Evolutionary conservation across 225 moss, liverwort and hornwort genomes (phyloP).

Genomic region (Pleurozium schreberi): DNA sequence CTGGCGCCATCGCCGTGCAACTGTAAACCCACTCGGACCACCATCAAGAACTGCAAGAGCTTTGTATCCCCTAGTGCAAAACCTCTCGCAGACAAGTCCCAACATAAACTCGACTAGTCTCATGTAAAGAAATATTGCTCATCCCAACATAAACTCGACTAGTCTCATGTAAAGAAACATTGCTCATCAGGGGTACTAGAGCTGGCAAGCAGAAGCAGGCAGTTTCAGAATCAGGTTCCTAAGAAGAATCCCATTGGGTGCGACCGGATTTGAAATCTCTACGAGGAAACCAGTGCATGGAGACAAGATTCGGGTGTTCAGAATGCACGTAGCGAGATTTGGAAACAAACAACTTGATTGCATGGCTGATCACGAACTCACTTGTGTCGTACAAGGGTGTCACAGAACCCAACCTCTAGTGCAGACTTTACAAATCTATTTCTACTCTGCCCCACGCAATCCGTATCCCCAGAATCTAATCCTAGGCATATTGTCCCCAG

Average conservation of each 20-base stretch:
- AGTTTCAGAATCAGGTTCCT: not conserved
- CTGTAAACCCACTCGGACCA: conserved; percentile 28
- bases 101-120: too few species aligned
- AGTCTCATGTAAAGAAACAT: not conserved
- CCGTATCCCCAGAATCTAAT: not conserved
- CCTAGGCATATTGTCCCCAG: not conserved
- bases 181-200: not conserved
- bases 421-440: not conserved
- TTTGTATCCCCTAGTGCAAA: not conserved
- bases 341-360: not conserved
- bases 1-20: conserved; percentile 72
- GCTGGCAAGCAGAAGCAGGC: not conserved
- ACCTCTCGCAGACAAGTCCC: not conserved
- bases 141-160: not conserved
- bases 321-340: not conserved
- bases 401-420: not conserved
- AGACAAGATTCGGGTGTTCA: not conserved
- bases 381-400: not conserved
- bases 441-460: not conserved
- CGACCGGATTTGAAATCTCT: not conserved
- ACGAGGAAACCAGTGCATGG: not conserved
- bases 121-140: too few species aligned
- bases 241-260: not conserved
- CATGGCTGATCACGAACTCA: not conserved
- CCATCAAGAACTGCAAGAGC: not conserved